Evolutionary conservation across 2,329 filamentous ascomycete species (phyloP), one percentile per base, ranked within the genome.

Genomic region (Coniochaeta pulveracea): DNA sequence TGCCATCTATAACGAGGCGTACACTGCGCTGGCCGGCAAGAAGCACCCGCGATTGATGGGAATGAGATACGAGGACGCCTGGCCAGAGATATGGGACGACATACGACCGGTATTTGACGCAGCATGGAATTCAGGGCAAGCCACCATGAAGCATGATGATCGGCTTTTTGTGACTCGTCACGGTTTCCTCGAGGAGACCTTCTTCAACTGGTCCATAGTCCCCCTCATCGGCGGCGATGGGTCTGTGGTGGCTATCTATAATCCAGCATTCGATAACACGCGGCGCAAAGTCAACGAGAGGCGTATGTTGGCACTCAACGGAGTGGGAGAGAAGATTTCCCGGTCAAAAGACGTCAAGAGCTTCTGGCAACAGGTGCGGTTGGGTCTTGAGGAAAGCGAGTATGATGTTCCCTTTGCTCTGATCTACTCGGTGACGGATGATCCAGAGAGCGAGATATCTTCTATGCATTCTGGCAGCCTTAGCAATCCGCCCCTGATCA

Each of bases 141-240:
- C 83, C 1, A 85, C 78, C 0, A 84, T 88, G 80, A 89, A 86
- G 52, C 77, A 88, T 42, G 84, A 91, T 45, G 81, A 89, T 41
- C 75, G 74, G 36, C 61, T 89, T 2, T 85, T 86, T 46, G 68
- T 91, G 19, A 63, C 69, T 29, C 72, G 84, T 6, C 72, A 74
- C 40, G 72, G 76, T 2, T 85, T 72, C 40, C 55, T 85, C 2
- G 82, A 93, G 52, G 84, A 91, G 49, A 76, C 80, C 0, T 89
- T 83, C 49, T 89, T 89, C 50, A 83, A 79, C 10, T 89, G 82
- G 82, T 82, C 76, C 2, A 76, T 89, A 26, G 79, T 89, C 17
- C 84, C 84, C 0, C 64, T 89, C 40, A 71, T 89, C 2, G 83
- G 82, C 3, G 65, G 69, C 24, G 78, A 86, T 38, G 84, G 84